Evolutionary conservation across 2,329 filamentous ascomycete genomes (phyloP), one percentile per base, ranked within the genome.

Genomic region (Diaporthe longicolla): DNA sequence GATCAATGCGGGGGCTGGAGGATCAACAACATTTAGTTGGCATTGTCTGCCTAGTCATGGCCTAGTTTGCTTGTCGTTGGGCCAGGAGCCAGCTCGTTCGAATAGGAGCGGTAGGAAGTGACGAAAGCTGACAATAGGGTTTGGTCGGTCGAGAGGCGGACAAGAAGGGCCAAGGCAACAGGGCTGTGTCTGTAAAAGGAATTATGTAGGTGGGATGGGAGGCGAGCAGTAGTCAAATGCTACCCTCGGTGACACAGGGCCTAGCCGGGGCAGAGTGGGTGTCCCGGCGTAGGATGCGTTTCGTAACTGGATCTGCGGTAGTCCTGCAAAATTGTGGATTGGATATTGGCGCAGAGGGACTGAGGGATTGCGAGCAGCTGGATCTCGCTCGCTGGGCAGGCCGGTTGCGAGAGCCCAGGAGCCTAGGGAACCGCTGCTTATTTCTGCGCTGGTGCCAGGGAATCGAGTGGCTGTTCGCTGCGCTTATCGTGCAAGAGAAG

Each of bases 261-360:
- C 71, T 57, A 50, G 61, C 59, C 71, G 54, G 71, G 71, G 59
- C 52, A 58, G 45, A 45, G 63, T 70, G 32, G 55, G 48, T 68
- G 63, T 68, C 32, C 35, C 45, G 71, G 71, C 48, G 55, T 35
- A 50, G 52, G 52, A 45, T 73, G 71, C 55, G 71, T 73, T 73
- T 73, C 71, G 71, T 57, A 61, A 54, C 45, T 69, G 50, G 71
- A 59, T 58, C 65, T 58, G 52, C 61, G 52, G 63, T 54, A 68
- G 63, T 68, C 63, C 48, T 68, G 63, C 63, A 54, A 54, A 68
- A 58, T 58, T 68, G 71, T 73, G 71, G 71, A 73, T 45, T 52
- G 48, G 40, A 50, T 66, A 48, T 54, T 68, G 63, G 63, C 63
- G 63, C 63, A 43, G 40, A 43, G 40, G 40, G 40, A 37, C 10